Evolutionary conservation across 1,284 basidiomycete species (phyloP).

Genomic region (Lentinus polychrous): DNA sequence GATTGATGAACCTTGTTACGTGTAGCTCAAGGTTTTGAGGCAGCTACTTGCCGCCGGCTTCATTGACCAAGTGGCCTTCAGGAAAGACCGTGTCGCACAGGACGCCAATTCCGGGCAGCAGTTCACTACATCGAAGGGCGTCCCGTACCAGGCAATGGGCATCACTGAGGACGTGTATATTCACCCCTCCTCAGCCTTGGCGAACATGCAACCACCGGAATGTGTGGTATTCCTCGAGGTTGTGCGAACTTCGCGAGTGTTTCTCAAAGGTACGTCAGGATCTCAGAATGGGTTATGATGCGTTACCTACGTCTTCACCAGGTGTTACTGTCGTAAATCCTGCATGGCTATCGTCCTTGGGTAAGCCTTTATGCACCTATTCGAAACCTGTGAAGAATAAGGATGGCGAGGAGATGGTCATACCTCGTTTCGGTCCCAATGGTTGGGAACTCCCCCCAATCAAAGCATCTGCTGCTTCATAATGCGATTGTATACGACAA

Average conservation of each 20-base stretch:
- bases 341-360: constrained; percentile 82
- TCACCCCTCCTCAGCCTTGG: constrained; percentile 83
- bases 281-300: constrained; percentile 5
- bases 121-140: constrained; percentile 69
- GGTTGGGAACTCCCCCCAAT: constrained; percentile 83
- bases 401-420: constrained; percentile 57
- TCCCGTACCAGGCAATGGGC: constrained; percentile 83
- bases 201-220: constrained; percentile 71
- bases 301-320: constrained; percentile 21
- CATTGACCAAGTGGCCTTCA: constrained; percentile 92
- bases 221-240: constrained; percentile 86
- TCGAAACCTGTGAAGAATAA: constrained; percentile 79
- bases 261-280: constrained; percentile 65
- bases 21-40: constrained; percentile 82
- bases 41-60: constrained; percentile 89
- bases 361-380: constrained; percentile 80
- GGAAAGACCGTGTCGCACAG: constrained; percentile 76
- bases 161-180: constrained; percentile 87
- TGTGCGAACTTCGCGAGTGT: constrained; percentile 67
- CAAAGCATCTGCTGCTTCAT: constrained; percentile 27
- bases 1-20: background rate
- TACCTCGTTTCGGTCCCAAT: constrained; percentile 78
- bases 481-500: background rate
- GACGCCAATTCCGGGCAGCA: constrained; percentile 52
- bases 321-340: constrained; percentile 84